phyloP scores from a whole-genome alignment of 371 early-diverging fungal species.

The Parasitella parasitica region DNA sequence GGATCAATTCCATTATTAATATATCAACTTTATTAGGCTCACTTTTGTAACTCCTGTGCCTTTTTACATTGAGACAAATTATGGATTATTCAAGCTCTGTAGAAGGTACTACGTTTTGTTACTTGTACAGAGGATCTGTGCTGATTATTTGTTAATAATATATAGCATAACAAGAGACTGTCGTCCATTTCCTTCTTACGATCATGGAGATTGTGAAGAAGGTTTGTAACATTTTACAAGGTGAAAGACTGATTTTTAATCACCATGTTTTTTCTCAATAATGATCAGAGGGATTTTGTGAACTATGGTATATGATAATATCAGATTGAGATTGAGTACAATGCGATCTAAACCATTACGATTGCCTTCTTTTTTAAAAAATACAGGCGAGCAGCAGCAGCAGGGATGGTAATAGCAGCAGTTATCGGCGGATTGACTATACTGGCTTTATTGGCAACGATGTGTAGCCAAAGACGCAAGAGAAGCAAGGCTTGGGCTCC shows the following conservation, averaged over 20 bases:
- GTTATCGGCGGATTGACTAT: conserved; percentile 42
- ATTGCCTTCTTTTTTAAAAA: too few species aligned
- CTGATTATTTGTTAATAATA: background rate
- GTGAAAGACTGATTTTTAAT: background rate
- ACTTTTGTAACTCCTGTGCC: conserved; percentile 48
- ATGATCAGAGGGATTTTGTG: conserved; percentile 50
- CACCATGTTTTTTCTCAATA: too few species aligned
- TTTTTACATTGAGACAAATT: conserved; percentile 49
- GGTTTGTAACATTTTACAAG: conserved; percentile 28
- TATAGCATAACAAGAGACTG: conserved; percentile 43
- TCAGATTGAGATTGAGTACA: too few species aligned
- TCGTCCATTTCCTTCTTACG: conserved; percentile 44
- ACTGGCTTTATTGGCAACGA: conserved; percentile 35
- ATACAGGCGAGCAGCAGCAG: conserved; percentile 42
- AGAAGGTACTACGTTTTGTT: conserved; percentile 27
- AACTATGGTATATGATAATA: conserved; percentile 49
- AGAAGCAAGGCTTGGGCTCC: conserved; percentile 43
- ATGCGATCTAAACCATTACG: too few species aligned
- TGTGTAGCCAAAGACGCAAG: conserved; percentile 45
- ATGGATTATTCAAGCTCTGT: conserved; percentile 44
- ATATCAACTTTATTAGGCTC: conserved; percentile 20
- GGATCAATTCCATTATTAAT: background rate
- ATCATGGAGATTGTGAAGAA: conserved; percentile 48
- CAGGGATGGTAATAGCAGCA: conserved; percentile 43
- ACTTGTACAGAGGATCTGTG: background rate